These are phyloP conservation scores for Asterionellopsis glacialis DNA, from an alignment of 108 stramenopile species.

Conservation along the genomic window DNA sequence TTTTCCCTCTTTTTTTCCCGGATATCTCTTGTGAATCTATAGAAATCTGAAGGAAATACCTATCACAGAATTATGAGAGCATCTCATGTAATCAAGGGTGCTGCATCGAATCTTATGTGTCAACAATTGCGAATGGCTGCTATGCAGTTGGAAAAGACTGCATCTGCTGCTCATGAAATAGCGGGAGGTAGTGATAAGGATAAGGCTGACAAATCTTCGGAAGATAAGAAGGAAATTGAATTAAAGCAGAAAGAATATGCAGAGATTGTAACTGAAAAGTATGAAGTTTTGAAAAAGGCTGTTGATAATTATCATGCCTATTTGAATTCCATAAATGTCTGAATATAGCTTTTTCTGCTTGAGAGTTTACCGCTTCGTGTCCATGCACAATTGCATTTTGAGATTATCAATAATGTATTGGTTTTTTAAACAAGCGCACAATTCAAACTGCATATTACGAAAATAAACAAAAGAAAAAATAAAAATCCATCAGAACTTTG, in stretches of 20 bases:
- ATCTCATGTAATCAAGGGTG: conserved; percentile 90
- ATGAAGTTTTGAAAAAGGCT: conserved; percentile 44
- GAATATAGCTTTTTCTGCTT: not conserved
- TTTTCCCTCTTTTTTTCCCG: no score
- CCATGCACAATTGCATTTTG: no score
- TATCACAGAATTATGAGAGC: conserved; percentile 71
- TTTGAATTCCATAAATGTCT: conserved; percentile 35
- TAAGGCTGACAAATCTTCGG: conserved; percentile 10
- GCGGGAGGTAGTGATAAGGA: conserved; percentile 9
- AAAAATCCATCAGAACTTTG: no score
- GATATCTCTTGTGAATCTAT: not conserved
- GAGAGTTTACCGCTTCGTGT: no score
- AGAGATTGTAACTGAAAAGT: conserved; percentile 30
- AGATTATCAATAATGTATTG: no score
- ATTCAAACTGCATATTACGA: no score
- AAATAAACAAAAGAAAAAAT: no score
- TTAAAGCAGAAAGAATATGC: conserved; percentile 9
- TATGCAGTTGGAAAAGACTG: conserved; percentile 59
- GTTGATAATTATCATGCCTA: conserved; percentile 55
- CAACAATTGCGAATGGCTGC: conserved; percentile 60
- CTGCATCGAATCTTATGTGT: conserved; percentile 91
- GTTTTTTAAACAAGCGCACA: no score
- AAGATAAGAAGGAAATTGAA: conserved; percentile 16
- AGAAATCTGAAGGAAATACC: conserved; percentile 50
- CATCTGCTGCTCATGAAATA: conserved; percentile 27